Conservation (phyloP, 1,284 basidiomycete species). For the Caloboletus firmus region DNA sequence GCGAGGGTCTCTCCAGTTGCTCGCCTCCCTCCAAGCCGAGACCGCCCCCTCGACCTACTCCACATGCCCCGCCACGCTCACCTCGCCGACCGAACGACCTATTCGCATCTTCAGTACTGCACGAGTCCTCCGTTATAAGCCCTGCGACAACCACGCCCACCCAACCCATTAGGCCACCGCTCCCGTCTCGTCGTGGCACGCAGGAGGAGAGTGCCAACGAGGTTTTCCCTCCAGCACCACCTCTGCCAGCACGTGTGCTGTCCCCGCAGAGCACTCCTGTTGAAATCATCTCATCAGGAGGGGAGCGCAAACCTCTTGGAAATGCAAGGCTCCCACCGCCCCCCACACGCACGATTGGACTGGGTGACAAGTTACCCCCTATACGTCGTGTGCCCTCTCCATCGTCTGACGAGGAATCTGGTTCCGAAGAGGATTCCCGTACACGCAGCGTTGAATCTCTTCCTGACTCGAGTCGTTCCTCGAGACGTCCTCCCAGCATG, state of each 20-base stretch:
- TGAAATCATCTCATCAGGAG: conserved; percentile 17
- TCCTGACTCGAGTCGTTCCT: conserved; percentile 81
- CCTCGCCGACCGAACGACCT: conserved; percentile 16
- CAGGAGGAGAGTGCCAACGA: conserved; percentile 13
- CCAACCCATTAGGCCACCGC: conserved; percentile 23
- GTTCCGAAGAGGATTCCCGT: conserved; percentile 48
- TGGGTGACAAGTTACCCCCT: conserved; percentile 68
- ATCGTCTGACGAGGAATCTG: conserved; percentile 58
- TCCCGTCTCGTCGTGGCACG: conserved; percentile 25
- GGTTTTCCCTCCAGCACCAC: conserved; percentile 20
- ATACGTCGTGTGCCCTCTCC: conserved; percentile 47
- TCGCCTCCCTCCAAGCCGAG: conserved; percentile 19
- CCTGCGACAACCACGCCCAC: conserved; percentile 8
- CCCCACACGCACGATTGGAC: conserved; percentile 66
- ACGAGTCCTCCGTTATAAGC: neutral
- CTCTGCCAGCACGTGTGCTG: conserved; percentile 25
- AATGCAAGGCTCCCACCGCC: conserved; percentile 58
- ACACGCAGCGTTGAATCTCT: conserved; percentile 55
- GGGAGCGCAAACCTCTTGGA: conserved; percentile 50
- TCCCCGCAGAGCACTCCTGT: neutral
- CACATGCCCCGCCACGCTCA: conserved; percentile 21
- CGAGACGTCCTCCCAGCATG: conserved; percentile 68
- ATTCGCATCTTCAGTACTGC: neutral
- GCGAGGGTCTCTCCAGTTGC: conserved; percentile 17
- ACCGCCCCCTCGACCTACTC: conserved; percentile 22